These are phyloP conservation scores for Didymella keratinophila DNA, from an alignment of 2,329 filamentous ascomycete species.

Conservation along the genomic window DNA sequence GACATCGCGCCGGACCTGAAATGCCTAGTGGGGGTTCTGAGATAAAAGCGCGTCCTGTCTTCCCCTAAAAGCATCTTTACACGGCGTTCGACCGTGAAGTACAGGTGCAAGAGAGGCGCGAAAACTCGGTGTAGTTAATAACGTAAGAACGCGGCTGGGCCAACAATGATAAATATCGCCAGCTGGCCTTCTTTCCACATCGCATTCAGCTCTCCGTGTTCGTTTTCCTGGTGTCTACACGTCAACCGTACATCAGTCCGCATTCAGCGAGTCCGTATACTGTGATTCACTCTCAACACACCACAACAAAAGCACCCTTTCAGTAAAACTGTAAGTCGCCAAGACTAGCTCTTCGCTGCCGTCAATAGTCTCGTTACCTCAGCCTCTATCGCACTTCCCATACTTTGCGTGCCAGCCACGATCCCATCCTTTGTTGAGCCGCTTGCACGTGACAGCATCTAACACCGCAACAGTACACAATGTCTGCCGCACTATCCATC, in stretches of 20 bases:
- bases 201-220: slow-evolving; percentile 9
- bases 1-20: slow-evolving; percentile 34
- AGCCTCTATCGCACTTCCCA: neutral
- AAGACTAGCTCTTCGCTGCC: neutral
- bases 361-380: neutral
- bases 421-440: slow-evolving; percentile 7
- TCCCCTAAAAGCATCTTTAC: slow-evolving; percentile 42
- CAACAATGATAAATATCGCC: slow-evolving; percentile 34
- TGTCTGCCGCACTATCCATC: slow-evolving; percentile 66
- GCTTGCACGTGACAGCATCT: slow-evolving; percentile 10
- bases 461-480: slow-evolving; percentile 32
- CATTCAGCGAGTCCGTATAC: slow-evolving; percentile 12
- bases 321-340: slow-evolving; percentile 2
- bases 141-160: slow-evolving; percentile 45
- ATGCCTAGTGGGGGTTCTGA: slow-evolving; percentile 42
- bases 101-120: slow-evolving; percentile 37
- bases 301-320: neutral
- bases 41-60: slow-evolving; percentile 35
- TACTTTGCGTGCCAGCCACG: neutral
- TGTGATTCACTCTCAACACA: neutral
- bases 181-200: slow-evolving; percentile 15
- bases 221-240: slow-evolving; percentile 7
- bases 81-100: slow-evolving; percentile 39
- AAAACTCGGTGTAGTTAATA: slow-evolving; percentile 41
- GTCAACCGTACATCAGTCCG: slow-evolving; percentile 12